These are phyloP conservation scores for Lactifluus volemus DNA, from an alignment of 768 basidiomycete genomes.

Conservation along the genomic window DNA sequence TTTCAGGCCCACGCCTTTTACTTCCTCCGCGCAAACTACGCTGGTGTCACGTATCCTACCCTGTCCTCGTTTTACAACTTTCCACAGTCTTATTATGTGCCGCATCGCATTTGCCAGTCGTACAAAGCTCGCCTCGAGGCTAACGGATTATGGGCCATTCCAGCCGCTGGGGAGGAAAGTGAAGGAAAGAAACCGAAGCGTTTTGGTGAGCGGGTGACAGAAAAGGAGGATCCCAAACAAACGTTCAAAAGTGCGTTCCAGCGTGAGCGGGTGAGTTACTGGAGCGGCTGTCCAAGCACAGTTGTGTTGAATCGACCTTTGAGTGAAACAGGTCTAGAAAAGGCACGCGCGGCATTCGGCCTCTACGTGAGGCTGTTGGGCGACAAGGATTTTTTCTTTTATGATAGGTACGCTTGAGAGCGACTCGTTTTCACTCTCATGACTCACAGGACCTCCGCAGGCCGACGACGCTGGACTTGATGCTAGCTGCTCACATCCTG, in stretches of 20 bases:
- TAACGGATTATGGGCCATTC: conserved; percentile 51
- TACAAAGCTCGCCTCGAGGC: conserved; percentile 52
- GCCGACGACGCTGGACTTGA: conserved; percentile 52
- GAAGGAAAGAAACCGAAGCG: conserved; percentile 36
- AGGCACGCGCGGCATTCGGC: conserved; percentile 47
- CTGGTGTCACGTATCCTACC: conserved; percentile 41
- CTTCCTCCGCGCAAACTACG: conserved; percentile 55
- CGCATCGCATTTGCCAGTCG: conserved; percentile 48
- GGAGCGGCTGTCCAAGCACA: background rate
- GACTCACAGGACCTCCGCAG: conserved; percentile 28
- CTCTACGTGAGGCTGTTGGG: conserved; percentile 50
- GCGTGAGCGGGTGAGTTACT: conserved; percentile 46
- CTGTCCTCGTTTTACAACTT: conserved; percentile 50
- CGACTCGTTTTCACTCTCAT: background rate
- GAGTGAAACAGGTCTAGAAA: conserved; percentile 43
- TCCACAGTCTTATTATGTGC: conserved; percentile 70
- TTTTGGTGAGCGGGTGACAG: conserved; percentile 26
- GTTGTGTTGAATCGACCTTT: background rate
- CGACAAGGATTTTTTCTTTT: conserved; percentile 42
- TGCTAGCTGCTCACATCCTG: conserved; percentile 61
- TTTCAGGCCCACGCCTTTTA: conserved; percentile 56
- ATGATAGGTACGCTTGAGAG: conserved; percentile 33
- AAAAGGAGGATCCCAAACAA: conserved; percentile 27
- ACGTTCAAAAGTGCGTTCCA: conserved; percentile 50
- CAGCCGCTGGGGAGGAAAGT: conserved; percentile 31